A percentile compares a stretch with the other conserved stretches of the same genome.
These are phyloP conservation scores for Echria macrotheca DNA, from an alignment of 495 filamentous ascomycete genomes.

Conservation along the genomic window DNA sequence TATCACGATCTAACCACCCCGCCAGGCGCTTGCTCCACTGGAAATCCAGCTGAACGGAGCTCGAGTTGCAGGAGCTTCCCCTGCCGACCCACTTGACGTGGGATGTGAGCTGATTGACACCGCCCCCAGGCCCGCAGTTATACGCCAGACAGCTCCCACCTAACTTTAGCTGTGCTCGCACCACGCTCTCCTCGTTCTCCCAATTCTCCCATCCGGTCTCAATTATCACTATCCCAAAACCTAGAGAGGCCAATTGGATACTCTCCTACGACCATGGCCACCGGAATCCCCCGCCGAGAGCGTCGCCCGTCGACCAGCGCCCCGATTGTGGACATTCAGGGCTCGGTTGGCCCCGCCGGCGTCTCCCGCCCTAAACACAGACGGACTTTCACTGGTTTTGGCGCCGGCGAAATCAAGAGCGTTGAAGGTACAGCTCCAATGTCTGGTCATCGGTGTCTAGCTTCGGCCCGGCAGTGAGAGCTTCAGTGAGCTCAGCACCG, in stretches of 20 bases:
- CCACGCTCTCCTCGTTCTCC: no score
- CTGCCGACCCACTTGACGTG: slow-evolving; percentile 8
- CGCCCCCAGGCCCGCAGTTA: neutral
- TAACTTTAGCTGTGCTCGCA: no score
- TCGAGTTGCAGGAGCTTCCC: slow-evolving; percentile 12
- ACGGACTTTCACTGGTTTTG: slow-evolving; percentile 88
- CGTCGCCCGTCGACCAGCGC: slow-evolving; percentile 73
- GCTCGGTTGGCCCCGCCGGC: slow-evolving; percentile 67
- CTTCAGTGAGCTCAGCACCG: slow-evolving; percentile 1
- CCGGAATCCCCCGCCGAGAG: slow-evolving; percentile 35
- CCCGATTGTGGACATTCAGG: slow-evolving; percentile 76
- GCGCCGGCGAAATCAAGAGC: slow-evolving; percentile 81
- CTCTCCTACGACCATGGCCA: slow-evolving; percentile 24
- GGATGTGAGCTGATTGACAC: slow-evolving; percentile 6
- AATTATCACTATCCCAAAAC: neutral
- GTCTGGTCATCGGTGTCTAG: neutral
- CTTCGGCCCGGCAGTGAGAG: neutral
- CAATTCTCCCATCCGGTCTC: neutral
- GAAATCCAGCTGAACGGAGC: neutral
- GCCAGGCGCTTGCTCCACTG: slow-evolving; percentile 11
- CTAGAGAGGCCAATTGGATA: slow-evolving; percentile 1
- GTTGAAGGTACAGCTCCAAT: slow-evolving; percentile 60
- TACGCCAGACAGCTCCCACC: neutral
- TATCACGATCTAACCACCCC: neutral
- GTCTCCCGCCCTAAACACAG: slow-evolving; percentile 86